Base-by-base conservation (phyloP, 2,329 filamentous ascomycete genomes). In the Penicillium sp. region DNA sequence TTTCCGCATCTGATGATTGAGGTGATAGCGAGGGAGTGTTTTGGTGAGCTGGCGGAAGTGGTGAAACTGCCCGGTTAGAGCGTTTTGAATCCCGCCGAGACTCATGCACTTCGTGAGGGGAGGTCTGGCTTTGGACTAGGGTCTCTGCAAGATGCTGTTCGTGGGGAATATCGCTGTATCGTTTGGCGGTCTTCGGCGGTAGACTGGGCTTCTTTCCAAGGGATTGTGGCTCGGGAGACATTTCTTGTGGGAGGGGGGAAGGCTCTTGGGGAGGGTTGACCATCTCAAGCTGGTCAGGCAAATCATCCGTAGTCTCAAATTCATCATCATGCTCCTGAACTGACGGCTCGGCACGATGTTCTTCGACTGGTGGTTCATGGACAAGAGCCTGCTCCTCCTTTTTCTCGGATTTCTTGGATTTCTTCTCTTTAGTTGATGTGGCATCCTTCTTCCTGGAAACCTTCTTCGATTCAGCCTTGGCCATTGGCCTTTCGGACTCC, bases 1-100 rank as follows among this genome's bases (percentile, higher is more conserved):
- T 93, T 71, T 94, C 90, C 0, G 88, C 88, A 68, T 94, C 88
- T 0, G 89, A 92, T 1, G 89, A 88, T 64, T 90, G 89, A 0
- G 87, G 87, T 1, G 89, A 89, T 18, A 82, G 82, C 0, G 87
- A 89, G 0, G 85, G 86, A 0, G 84, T 82, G 13, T 62, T 66
- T 54, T 69, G 66, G 26, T 68, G 83, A 72, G 58, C 53, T 32
- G 63, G 60, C 10, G 68, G 64, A 9, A 68, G 61, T 22, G 70
- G 68, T n/a, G 69, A 72, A 24, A 69, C 59, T 11, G 58, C 44
- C 52, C 55, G 53, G 57, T 53, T 58, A 26, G 57, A 48, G 29
- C 51, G 38, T 34, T 53, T 50, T 47, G 54, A 53, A 22, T 26
- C 38, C 39, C 46, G 45, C n/a, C 39, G 61, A 55, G 58, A 34